A percentile compares a stretch with the other conserved stretches of the same genome.
Evolutionary conservation across 345 rosid species (phyloP).

Genomic region (Eucalyptus coolabah): DNA sequence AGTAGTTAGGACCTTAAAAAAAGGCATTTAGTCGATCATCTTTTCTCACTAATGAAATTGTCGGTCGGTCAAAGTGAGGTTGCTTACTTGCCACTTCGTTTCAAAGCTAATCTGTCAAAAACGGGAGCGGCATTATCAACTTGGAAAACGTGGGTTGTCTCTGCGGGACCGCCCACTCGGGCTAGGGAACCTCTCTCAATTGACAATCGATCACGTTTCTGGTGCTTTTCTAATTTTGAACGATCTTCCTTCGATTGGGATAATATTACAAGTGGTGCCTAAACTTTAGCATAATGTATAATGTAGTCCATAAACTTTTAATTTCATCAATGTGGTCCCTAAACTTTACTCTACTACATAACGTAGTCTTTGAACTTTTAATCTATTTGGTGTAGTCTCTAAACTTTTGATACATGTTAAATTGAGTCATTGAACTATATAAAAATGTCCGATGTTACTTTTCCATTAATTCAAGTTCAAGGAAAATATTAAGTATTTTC

Average conservation of each 20-base stretch:
- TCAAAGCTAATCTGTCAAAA: background rate
- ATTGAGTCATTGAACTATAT: too few species aligned
- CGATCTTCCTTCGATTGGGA: background rate
- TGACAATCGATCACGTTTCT: background rate
- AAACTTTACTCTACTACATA: too few species aligned
- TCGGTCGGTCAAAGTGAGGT: background rate
- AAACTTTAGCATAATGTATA: background rate
- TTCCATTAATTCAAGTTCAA: accelerated
- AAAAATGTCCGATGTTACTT: too few species aligned
- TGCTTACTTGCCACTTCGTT: background rate
- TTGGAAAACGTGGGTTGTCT: background rate
- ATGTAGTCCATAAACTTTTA: background rate
- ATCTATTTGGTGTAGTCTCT: accelerated
- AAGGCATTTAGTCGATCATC: background rate
- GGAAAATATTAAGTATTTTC: too few species aligned
- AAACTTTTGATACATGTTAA: too few species aligned
- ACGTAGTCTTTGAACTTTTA: too few species aligned
- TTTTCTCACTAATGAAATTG: background rate
- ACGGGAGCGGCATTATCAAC: background rate
- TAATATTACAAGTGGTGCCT: too few species aligned
- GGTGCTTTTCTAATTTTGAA: background rate
- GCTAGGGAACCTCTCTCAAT: background rate
- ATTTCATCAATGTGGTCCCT: accelerated
- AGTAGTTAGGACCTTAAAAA: background rate
- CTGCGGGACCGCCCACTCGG: background rate